Evolutionary conservation across 495 filamentous ascomycete species (phyloP).

Genomic region (Trichoderma gamsii): DNA sequence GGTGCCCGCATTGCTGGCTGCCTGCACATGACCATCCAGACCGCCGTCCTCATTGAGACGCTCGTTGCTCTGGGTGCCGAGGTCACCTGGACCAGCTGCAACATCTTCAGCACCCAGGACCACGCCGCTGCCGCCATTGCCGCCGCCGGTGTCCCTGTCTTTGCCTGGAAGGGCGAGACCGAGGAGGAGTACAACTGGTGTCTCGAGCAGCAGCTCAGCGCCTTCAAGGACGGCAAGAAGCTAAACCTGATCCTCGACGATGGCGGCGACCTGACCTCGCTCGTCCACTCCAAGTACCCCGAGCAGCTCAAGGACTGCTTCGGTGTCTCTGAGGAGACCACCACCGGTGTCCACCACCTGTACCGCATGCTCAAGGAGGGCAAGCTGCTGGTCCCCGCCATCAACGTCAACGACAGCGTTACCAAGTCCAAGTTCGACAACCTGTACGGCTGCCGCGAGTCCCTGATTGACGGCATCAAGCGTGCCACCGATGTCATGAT

Average conservation of each 20-base stretch:
- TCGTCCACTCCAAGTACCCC: slow-evolving; percentile 96
- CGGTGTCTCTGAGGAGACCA: slow-evolving; percentile 98
- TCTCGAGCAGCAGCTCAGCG: slow-evolving; percentile 91
- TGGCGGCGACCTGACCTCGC: slow-evolving; percentile 92
- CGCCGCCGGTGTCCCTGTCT: slow-evolving; percentile 88
- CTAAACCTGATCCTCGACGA: slow-evolving; percentile 99
- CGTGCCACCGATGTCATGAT: slow-evolving; percentile 99
- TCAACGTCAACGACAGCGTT: slow-evolving; percentile 99
- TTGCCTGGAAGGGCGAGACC: slow-evolving; percentile 99
- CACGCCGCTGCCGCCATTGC: slow-evolving; percentile 97
- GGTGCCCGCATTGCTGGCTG: slow-evolving; percentile 91
- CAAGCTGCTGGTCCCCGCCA: slow-evolving; percentile 85
- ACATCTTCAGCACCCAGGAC: slow-evolving; percentile 99
- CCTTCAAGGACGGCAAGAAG: slow-evolving; percentile 94
- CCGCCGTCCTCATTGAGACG: slow-evolving; percentile 97
- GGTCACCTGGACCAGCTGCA: slow-evolving; percentile 96
- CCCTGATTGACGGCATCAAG: slow-evolving; percentile 98
- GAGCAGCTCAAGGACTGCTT: slow-evolving; percentile 96
- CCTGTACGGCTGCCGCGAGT: slow-evolving; percentile 98
- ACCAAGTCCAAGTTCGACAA: slow-evolving; percentile 99
- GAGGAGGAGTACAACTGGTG: slow-evolving; percentile 99
- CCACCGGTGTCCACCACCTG: slow-evolving; percentile 98
- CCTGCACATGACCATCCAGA: slow-evolving; percentile 99
- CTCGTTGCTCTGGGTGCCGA: slow-evolving; percentile 89
- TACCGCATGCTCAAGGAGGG: slow-evolving; percentile 95